Evolutionary conservation across 179 eudicot species (phyloP), one percentile per base, ranked within the genome.

Genomic region (Silene coronaria): DNA sequence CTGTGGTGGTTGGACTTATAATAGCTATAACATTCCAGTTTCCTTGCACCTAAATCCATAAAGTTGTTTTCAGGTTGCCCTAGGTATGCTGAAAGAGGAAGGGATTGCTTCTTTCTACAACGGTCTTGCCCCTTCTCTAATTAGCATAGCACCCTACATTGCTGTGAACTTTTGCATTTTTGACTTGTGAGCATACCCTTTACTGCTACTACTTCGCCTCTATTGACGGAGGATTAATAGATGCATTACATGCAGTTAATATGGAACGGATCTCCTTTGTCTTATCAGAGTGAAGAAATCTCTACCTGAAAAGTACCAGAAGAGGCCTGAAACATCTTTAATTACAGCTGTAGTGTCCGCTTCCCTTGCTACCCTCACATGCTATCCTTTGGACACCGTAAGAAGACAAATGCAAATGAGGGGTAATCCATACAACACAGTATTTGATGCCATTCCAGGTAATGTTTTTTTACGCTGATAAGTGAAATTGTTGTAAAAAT

Each of bases 331-430:
- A 80, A 67, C 97, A 74, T 88, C 99, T 42, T 75, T 95, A 60
- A 84, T 80, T 27, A 92, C 99, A 69, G 96, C 95, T 62, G 72
- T 95, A 82, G 67, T 88, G 23, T 89, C 99, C 7, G 95, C 98
- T 69, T 85, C 91, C n/a, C 79, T 92, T 72, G 93, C 98, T 79
- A 94, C 98, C 1, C 86, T 92, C 71, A 85, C 87, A 68, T 94
- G 97, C 80, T 94, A 92, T 85, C 97, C 98, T 68, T 76, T 94
- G 86, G 98, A 94, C 82, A 94, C 98, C 19, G 86, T 88, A 42
- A 84, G 98, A 84, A 81, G 98, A 72, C 98, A 92, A 81, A 92
- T 94, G 98, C 99, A 95, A 86, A 90, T 95, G 97, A 90, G 77
- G 89, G 96, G 96, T 72, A 79, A 88, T 63, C 99, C 97, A 60